A percentile compares a stretch with the other conserved stretches of the same genome.
These are phyloP conservation scores for Dunaliella sp. DNA, from an alignment of 139 green algal genomes.

Conservation along the genomic window DNA sequence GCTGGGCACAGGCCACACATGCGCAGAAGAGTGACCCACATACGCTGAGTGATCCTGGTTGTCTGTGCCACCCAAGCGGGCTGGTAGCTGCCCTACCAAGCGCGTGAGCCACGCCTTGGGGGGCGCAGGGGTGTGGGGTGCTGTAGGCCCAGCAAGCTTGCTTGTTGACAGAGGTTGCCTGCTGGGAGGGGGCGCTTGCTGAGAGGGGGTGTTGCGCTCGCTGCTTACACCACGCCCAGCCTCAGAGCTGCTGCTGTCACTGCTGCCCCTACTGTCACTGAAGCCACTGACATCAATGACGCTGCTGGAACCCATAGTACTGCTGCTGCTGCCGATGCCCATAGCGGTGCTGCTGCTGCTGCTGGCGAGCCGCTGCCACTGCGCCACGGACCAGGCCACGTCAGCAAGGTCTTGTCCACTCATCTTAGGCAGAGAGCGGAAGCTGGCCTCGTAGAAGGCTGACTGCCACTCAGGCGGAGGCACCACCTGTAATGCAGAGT, in stretches of 20 bases:
- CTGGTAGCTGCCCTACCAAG: background rate
- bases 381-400: background rate
- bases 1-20: no score
- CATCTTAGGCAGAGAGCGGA: background rate
- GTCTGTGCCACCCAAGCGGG: no score
- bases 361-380: background rate
- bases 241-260: no score
- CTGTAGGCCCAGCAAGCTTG: no score
- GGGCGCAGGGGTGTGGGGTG: background rate
- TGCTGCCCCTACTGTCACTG: background rate
- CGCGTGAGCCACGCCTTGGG: background rate
- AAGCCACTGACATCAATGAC: background rate
- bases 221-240: background rate
- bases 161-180: no score
- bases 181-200: background rate
- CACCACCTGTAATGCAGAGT: background rate
- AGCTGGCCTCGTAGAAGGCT: background rate
- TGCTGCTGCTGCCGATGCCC: no score
- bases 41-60: no score
- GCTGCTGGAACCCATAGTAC: background rate
- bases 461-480: background rate
- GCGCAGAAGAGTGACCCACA: no score
- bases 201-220: background rate
- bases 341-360: background rate
- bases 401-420: background rate